Evolutionary conservation across 139 green algal species (phyloP).

Genomic region (Tetraselmis striata): DNA sequence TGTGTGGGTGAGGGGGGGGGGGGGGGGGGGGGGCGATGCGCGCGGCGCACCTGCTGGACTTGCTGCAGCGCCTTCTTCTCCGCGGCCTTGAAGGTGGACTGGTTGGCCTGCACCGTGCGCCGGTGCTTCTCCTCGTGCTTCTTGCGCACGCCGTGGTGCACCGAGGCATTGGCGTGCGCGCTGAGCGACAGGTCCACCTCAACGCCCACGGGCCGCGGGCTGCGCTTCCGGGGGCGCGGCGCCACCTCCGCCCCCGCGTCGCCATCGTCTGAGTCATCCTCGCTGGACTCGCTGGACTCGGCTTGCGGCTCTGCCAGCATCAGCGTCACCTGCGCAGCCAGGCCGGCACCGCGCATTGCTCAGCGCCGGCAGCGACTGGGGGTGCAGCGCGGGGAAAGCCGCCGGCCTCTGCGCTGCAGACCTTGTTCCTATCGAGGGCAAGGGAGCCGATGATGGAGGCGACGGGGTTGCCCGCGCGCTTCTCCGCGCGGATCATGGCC

Average conservation of each 20-base stretch:
- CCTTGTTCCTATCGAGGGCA: slow-evolving; percentile 64
- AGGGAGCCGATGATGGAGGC: slow-evolving; percentile 69
- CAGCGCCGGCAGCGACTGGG: too few relatives aligned
- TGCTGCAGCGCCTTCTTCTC: slow-evolving; percentile 75
- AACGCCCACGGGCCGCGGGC: slow-evolving; percentile 30
- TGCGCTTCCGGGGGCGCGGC: not conserved
- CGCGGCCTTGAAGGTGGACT: slow-evolving; percentile 71
- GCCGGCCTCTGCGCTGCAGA: too few relatives aligned
- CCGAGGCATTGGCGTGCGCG: slow-evolving; percentile 73
- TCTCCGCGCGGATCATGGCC: slow-evolving; percentile 63
- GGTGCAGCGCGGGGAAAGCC: too few relatives aligned
- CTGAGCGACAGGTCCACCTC: slow-evolving; percentile 74
- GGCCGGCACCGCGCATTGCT: too few relatives aligned
- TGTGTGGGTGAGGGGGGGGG: too few relatives aligned
- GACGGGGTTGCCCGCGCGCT: slow-evolving; percentile 82
- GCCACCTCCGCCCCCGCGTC: slow-evolving; percentile 13
- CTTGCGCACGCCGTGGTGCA: slow-evolving; percentile 65
- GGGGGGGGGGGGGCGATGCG: too few relatives aligned
- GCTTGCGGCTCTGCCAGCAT: too few relatives aligned
- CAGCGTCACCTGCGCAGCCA: not conserved
- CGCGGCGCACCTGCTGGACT: slow-evolving; percentile 48
- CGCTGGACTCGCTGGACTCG: too few relatives aligned
- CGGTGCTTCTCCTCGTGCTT: slow-evolving; percentile 66
- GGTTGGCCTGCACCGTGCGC: slow-evolving; percentile 73
- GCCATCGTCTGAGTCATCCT: not conserved